Conservation (phyloP, 257 asterid genomes). For the Rhazya stricta region DNA sequence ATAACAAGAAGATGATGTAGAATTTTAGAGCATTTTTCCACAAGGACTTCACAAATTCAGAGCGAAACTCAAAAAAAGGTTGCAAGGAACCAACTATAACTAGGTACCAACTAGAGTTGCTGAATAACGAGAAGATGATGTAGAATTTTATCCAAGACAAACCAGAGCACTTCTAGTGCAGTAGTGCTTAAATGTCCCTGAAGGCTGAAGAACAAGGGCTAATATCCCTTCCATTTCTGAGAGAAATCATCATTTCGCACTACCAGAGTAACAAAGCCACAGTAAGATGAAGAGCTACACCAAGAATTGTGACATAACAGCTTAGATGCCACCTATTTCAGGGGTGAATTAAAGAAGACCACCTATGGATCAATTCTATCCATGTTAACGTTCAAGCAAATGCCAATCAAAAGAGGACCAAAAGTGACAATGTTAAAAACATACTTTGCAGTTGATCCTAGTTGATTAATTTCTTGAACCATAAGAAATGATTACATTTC, state of each 20-base stretch:
- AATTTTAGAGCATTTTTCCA: conserved; percentile 10
- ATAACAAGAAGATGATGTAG: not conserved
- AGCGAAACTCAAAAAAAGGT: not conserved
- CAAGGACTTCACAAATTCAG: not conserved
- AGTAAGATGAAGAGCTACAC: not conserved
- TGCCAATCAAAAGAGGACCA: not conserved
- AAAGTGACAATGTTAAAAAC: not conserved
- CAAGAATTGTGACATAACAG: not conserved
- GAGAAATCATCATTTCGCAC: not conserved
- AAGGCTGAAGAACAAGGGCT: not conserved
- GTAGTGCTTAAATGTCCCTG: not conserved
- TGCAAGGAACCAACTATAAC: not conserved
- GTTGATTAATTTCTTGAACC: not conserved
- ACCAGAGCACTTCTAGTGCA: not conserved
- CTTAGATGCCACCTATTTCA: not conserved
- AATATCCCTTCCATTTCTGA: not conserved
- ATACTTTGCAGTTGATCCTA: not conserved
- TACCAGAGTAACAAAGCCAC: not conserved
- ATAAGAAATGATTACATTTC: not conserved
- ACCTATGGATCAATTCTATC: not conserved
- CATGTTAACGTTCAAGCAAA: not conserved
- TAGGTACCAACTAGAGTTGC: not conserved
- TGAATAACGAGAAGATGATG: not conserved
- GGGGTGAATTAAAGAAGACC: not conserved
- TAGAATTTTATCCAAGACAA: conserved; percentile 8